A percentile compares a stretch with the other conserved stretches of the same genome.
Evolutionary conservation across 257 asterid species (phyloP).

Genomic region (Fraxinus americana): DNA sequence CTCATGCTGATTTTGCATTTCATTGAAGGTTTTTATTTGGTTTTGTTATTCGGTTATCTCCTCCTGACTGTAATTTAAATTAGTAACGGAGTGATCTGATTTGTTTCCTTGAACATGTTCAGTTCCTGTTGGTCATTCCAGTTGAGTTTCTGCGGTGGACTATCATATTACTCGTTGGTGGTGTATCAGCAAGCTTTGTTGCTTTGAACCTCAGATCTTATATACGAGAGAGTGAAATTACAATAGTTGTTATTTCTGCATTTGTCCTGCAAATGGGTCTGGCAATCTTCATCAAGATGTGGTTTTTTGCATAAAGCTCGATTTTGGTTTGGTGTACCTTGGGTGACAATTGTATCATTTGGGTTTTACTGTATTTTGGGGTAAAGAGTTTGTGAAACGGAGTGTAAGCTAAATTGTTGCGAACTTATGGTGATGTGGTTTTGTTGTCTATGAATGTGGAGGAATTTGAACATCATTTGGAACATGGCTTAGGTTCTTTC

Average conservation of each 20-base stretch:
- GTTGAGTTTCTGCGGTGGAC: conserved; percentile 75
- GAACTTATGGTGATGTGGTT: not conserved
- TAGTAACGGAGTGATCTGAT: conserved; percentile 20
- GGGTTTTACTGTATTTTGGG: not conserved
- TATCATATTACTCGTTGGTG: conserved; percentile 62
- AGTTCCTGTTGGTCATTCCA: conserved; percentile 78
- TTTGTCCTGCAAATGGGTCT: conserved; percentile 81
- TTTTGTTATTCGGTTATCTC: not conserved
- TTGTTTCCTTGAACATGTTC: conserved; percentile 32
- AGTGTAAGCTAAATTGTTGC: not conserved
- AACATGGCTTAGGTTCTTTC: not conserved
- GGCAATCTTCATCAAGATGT: conserved; percentile 86
- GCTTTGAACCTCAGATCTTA: conserved; percentile 74
- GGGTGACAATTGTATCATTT: not conserved
- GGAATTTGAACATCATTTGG: not conserved
- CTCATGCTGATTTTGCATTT: conserved; percentile 11
- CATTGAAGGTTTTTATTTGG: not conserved
- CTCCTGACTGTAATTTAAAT: not conserved
- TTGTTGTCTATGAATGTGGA: not conserved
- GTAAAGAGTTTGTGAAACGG: not conserved
- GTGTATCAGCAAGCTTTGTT: conserved; percentile 78
- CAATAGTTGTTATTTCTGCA: conserved; percentile 66
- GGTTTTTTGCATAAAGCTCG: conserved; percentile 63
- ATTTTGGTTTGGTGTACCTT: not conserved
- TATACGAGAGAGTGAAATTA: conserved; percentile 48